These are phyloP conservation scores for Pestalotiopsis sp. DNA, from an alignment of 2,329 filamentous ascomycete genomes.

Conservation along the genomic window DNA sequence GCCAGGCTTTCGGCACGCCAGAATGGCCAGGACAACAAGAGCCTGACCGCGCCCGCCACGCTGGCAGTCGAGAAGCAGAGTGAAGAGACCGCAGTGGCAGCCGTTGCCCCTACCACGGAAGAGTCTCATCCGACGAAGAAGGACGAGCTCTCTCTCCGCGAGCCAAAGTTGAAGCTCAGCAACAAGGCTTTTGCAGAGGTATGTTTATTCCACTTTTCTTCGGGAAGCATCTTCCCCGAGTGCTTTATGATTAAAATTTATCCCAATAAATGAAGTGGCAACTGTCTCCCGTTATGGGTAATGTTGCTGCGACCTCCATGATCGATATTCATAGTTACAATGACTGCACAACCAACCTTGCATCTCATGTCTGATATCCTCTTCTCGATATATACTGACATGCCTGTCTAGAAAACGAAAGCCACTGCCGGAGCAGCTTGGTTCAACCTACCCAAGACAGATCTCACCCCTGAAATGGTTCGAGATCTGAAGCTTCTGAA, in stretches of 20 bases:
- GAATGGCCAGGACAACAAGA: slow-evolving; percentile 25
- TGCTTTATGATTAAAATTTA: slow-evolving; percentile 73
- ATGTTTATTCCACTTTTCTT: slow-evolving; percentile 19
- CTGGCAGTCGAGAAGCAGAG: slow-evolving; percentile 26
- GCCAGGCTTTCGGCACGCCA: slow-evolving; percentile 46
- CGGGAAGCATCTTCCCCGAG: not conserved
- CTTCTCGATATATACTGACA: not conserved
- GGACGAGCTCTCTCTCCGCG: slow-evolving; percentile 29
- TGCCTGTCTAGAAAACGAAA: slow-evolving; percentile 19
- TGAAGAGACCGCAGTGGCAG: not conserved
- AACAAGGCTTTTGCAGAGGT: slow-evolving; percentile 32
- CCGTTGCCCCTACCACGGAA: not conserved
- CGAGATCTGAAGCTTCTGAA: slow-evolving; percentile 87
- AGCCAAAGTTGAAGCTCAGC: slow-evolving; percentile 28
- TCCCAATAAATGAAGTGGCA: slow-evolving; percentile 78
- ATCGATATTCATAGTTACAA: slow-evolving; percentile 74
- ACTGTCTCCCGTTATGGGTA: slow-evolving; percentile 78
- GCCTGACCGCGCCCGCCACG: slow-evolving; percentile 35
- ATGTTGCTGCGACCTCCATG: slow-evolving; percentile 67
- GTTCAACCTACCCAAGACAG: slow-evolving; percentile 86
- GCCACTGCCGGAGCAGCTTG: slow-evolving; percentile 77
- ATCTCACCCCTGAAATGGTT: slow-evolving; percentile 83
- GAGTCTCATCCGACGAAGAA: slow-evolving; percentile 8
- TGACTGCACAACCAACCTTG: slow-evolving; percentile 48
- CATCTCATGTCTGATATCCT: slow-evolving; percentile 12